Conservation (phyloP, 768 basidiomycete species). For the Amanita phalloides region DNA sequence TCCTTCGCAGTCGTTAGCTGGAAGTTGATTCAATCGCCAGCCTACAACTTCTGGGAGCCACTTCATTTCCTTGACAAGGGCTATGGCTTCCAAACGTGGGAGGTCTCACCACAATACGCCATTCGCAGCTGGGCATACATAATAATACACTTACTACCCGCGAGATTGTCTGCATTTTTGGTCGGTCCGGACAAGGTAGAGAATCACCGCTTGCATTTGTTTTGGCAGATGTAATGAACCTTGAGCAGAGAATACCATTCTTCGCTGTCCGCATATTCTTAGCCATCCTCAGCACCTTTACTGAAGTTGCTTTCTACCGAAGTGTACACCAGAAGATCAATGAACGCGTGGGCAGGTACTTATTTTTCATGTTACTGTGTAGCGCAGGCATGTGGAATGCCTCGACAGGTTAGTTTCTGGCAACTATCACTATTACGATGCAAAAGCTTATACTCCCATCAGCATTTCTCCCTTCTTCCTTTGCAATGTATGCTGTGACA, state of each 20-base stretch:
- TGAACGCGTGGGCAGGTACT: slow-evolving; percentile 86
- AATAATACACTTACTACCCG: slow-evolving; percentile 63
- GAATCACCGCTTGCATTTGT: background rate
- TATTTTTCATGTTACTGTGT: slow-evolving; percentile 75
- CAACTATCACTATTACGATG: background rate
- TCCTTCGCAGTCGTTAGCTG: background rate
- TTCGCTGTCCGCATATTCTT: slow-evolving; percentile 80
- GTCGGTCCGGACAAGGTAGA: slow-evolving; percentile 64
- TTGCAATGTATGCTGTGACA: slow-evolving; percentile 84
- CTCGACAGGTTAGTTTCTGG: slow-evolving; percentile 48
- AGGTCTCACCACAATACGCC: slow-evolving; percentile 83
- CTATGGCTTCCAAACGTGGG: slow-evolving; percentile 97
- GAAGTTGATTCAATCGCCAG: slow-evolving; percentile 27
- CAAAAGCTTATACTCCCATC: slow-evolving; percentile 4
- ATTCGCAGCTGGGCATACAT: slow-evolving; percentile 95
- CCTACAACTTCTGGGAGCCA: slow-evolving; percentile 99
- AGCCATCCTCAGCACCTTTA: slow-evolving; percentile 58
- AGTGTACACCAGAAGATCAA: slow-evolving; percentile 74
- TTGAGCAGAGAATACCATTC: slow-evolving; percentile 65
- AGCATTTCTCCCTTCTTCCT: slow-evolving; percentile 94
- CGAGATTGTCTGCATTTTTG: slow-evolving; percentile 40
- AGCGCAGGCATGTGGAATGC: slow-evolving; percentile 96
- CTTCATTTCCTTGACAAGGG: slow-evolving; percentile 84
- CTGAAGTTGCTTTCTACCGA: slow-evolving; percentile 79
- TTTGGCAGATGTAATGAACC: background rate